A percentile compares a stretch with the other conserved stretches of the same genome.
Evolutionary conservation across 805 yeast genomes (phyloP).

Genomic region (Candida tibetensis): DNA sequence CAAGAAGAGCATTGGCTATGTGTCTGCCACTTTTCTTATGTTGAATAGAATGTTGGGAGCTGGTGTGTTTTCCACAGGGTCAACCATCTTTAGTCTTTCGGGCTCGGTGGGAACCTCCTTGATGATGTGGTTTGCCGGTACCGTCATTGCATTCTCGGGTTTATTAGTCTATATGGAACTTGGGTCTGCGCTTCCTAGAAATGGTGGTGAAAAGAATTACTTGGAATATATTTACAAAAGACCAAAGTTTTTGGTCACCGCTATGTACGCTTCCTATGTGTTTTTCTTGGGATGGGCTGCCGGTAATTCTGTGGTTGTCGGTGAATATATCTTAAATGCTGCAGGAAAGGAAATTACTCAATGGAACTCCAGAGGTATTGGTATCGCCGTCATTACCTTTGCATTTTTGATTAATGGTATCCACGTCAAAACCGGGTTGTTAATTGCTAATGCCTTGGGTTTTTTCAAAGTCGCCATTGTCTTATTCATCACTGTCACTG

Average conservation of each 20-base stretch:
- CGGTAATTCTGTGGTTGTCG: conserved; percentile 77
- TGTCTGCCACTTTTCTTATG: conserved; percentile 49
- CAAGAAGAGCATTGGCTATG: conserved; percentile 42
- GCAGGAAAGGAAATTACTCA: conserved; percentile 64
- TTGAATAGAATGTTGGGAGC: conserved; percentile 73
- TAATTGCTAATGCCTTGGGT: conserved; percentile 62
- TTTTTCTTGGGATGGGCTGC: conserved; percentile 84
- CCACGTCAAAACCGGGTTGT: conserved; percentile 63
- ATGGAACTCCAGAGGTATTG: conserved; percentile 79
- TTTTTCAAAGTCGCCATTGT: conserved; percentile 71
- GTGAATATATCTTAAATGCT: conserved; percentile 73
- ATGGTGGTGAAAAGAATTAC: conserved; percentile 86
- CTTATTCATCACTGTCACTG: conserved; percentile 66
- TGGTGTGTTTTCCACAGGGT: conserved; percentile 68
- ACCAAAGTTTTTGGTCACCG: conserved; percentile 67
- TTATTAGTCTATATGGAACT: conserved; percentile 75
- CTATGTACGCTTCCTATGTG: conserved; percentile 62
- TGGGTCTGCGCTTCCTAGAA: conserved; percentile 72
- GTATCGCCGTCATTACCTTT: conserved; percentile 69
- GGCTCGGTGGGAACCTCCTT: conserved; percentile 74
- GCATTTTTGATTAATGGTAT: conserved; percentile 62
- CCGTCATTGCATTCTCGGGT: conserved; percentile 56
- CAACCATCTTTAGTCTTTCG: conserved; percentile 52
- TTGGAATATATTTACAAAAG: conserved; percentile 66
- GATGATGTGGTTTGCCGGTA: conserved; percentile 73